These are phyloP conservation scores for Malania oleifera DNA, from an alignment of 164 flowering plant species.

Conservation along the genomic window DNA sequence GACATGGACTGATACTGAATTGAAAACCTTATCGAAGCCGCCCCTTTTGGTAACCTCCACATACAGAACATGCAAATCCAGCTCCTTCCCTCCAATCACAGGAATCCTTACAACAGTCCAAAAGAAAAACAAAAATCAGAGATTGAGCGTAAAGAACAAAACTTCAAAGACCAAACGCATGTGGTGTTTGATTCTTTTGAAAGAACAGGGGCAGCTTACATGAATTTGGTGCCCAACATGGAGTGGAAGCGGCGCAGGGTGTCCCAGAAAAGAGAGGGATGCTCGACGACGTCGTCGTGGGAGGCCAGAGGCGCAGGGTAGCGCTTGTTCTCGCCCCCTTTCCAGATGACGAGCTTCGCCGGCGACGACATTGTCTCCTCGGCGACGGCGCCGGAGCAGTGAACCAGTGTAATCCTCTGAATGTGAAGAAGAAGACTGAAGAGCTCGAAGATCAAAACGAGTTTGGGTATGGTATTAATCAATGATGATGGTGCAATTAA, in stretches of 20 bases:
- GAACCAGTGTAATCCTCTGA: too few relatives aligned
- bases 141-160: neutral
- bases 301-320: constrained; percentile 1
- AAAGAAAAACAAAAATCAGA: neutral
- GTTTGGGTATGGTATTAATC: too few relatives aligned
- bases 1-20: neutral
- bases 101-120: constrained; percentile 50
- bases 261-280: neutral
- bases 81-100: constrained; percentile 79
- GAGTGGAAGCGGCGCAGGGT: neutral
- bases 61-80: constrained; percentile 77
- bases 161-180: neutral
- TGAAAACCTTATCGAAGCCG: constrained; percentile 71
- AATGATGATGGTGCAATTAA: too few relatives aligned
- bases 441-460: too few relatives aligned
- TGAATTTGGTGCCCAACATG: neutral
- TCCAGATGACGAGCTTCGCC: neutral
- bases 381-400: neutral
- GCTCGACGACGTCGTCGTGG: neutral
- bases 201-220: neutral
- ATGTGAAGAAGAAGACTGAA: too few relatives aligned
- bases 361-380: neutral
- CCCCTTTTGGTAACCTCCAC: constrained; percentile 80
- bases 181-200: neutral
- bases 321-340: neutral